Percentiles rank a stretch among this genome's conserved stretches.
These are phyloP conservation scores for Bisporella sp. DNA, from an alignment of 2,329 filamentous ascomycete species.

Conservation along the genomic window DNA sequence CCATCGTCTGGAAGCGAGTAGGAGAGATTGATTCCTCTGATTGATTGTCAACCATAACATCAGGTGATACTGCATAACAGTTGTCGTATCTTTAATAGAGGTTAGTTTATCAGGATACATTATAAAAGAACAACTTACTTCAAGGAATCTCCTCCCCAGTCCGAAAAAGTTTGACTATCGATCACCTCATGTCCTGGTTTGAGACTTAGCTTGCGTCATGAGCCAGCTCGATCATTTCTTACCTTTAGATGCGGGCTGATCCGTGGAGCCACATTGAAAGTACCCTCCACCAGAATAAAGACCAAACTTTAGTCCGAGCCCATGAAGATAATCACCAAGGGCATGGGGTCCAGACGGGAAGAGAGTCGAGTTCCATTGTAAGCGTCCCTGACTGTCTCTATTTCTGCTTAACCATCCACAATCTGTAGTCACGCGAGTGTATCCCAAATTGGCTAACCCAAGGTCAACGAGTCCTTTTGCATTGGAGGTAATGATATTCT, in stretches of 20 bases:
- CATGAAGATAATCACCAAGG: conserved; percentile 35
- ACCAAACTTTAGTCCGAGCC: conserved; percentile 34
- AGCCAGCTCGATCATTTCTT: conserved; percentile 19
- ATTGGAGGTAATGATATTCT: conserved; percentile 38
- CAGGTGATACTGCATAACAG: conserved; percentile 29
- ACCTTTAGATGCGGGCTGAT: conserved; percentile 17
- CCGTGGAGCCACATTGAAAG: conserved; percentile 25
- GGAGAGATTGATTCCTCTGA: conserved; percentile 30
- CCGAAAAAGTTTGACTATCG: conserved; percentile 20
- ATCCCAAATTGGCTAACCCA: conserved; percentile 37
- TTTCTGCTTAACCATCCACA: conserved; percentile 40
- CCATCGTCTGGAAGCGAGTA: conserved; percentile 30
- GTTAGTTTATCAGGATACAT: conserved; percentile 4
- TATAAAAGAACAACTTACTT: conserved; percentile 30
- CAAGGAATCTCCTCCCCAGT: conserved; percentile 31
- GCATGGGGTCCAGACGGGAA: conserved; percentile 37
- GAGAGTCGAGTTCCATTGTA: conserved; percentile 34
- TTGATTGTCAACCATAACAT: conserved; percentile 27
- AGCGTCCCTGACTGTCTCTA: conserved; percentile 26
- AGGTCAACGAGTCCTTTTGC: conserved; percentile 39
- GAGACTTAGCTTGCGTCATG: conserved; percentile 1
- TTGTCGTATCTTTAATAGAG: conserved; percentile 24
- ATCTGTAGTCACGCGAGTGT: conserved; percentile 42
- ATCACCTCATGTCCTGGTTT: conserved; percentile 17
- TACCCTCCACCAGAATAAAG: conserved; percentile 33